Conservation (phyloP, 1,284 basidiomycete species). For the Malassezia obtusa region DNA sequence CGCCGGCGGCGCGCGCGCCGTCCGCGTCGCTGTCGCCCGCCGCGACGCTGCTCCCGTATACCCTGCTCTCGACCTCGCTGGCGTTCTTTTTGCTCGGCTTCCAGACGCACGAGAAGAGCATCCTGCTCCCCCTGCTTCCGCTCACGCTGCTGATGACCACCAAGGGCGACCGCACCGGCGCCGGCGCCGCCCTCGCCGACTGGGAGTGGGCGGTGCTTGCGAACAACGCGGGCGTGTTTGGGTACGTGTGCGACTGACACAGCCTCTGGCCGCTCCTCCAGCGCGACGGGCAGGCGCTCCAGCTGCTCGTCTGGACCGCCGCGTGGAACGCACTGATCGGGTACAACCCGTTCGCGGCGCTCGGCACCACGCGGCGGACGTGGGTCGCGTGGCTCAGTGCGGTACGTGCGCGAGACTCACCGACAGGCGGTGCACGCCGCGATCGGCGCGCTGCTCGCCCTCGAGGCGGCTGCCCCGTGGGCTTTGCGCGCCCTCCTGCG, state of each 20-base stretch:
- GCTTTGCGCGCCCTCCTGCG: slow-evolving; percentile 52
- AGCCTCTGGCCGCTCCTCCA: slow-evolving; percentile 75
- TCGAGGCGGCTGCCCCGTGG: slow-evolving; percentile 56
- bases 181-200: slow-evolving; percentile 53
- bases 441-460: slow-evolving; percentile 57
- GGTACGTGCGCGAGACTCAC: background rate
- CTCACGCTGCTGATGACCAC: slow-evolving; percentile 67
- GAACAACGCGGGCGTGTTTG: slow-evolving; percentile 74
- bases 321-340: slow-evolving; percentile 77
- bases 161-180: slow-evolving; percentile 47
- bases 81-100: slow-evolving; percentile 92
- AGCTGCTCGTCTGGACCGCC: slow-evolving; percentile 60
- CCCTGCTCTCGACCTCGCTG: slow-evolving; percentile 50
- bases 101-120: slow-evolving; percentile 88
- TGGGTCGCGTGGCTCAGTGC: slow-evolving; percentile 10
- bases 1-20: background rate
- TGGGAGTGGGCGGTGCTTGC: slow-evolving; percentile 69
- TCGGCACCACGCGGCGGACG: slow-evolving; percentile 6
- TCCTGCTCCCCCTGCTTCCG: slow-evolving; percentile 76
- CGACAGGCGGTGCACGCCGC: slow-evolving; percentile 50
- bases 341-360: slow-evolving; percentile 50
- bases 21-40: slow-evolving; percentile 59
- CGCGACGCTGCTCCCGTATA: slow-evolving; percentile 40
- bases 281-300: slow-evolving; percentile 65
- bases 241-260: slow-evolving; percentile 1